These are phyloP conservation scores for Penicillium bovifimosum DNA, from an alignment of 495 filamentous ascomycete genomes.

Conservation along the genomic window DNA sequence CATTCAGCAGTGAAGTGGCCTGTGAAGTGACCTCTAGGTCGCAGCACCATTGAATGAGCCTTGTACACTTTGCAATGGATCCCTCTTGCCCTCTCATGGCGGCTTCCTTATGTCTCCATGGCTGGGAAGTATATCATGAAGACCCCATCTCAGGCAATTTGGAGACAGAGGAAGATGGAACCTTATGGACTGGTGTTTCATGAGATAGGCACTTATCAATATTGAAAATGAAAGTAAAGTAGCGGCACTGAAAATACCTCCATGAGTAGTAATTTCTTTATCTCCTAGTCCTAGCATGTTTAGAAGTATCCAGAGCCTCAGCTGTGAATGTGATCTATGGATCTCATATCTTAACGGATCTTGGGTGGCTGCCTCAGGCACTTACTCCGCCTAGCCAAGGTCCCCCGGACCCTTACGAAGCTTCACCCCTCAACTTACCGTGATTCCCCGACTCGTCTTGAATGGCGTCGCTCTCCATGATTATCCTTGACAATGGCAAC, in stretches of 20 bases:
- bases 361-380: slow-evolving; percentile 7
- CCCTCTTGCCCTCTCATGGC: not conserved
- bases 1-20: slow-evolving; percentile 4
- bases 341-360: not conserved
- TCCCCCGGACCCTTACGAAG: slow-evolving; percentile 4
- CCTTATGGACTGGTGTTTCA: no score
- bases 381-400: not conserved
- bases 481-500: slow-evolving; percentile 24
- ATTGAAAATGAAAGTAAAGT: not conserved
- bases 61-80: not conserved
- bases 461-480: slow-evolving; percentile 10
- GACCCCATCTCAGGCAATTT: no score
- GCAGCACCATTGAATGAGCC: slow-evolving; percentile 1
- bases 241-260: not conserved
- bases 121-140: not conserved
- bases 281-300: no score
- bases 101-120: not conserved
- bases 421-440: slow-evolving; percentile 13
- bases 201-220: slow-evolving; percentile 1
- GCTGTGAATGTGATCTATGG: no score
- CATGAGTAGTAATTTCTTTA: no score
- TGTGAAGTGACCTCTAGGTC: not conserved
- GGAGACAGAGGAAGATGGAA: no score
- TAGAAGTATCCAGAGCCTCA: no score
- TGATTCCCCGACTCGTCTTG: slow-evolving; percentile 21